Evolutionary conservation across 2,329 filamentous ascomycete genomes (phyloP).

Genomic region (Paracoccidioides lutzii): DNA sequence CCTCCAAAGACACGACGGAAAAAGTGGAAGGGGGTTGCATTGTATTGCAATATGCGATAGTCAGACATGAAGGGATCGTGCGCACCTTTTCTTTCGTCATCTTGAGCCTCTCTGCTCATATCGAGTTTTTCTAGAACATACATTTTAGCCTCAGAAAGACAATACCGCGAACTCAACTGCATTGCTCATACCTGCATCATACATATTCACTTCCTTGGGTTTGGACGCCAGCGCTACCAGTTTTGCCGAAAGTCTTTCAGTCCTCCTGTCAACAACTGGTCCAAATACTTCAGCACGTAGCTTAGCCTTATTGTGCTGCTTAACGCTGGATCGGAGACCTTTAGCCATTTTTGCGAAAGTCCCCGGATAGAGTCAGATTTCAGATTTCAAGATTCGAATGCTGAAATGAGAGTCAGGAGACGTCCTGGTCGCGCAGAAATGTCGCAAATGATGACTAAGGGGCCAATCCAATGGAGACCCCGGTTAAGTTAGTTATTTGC

Average conservation of each 20-base stretch:
- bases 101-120: conserved; percentile 11
- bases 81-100: conserved; percentile 5
- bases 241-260: conserved; percentile 73
- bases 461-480: too few species aligned
- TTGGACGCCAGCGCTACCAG: conserved; percentile 67
- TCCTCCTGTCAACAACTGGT: conserved; percentile 65
- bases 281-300: conserved; percentile 74
- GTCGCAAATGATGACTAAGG: too few species aligned
- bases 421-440: neutral
- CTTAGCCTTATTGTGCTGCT: conserved; percentile 70
- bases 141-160: conserved; percentile 1
- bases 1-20: neutral
- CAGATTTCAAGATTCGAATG: neutral
- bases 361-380: neutral
- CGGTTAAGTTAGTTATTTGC: too few species aligned
- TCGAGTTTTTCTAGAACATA: conserved; percentile 10
- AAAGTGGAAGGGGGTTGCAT: neutral
- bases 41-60: neutral
- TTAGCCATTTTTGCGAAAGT: conserved; percentile 59
- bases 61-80: neutral
- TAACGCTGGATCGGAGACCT: conserved; percentile 62
- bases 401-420: neutral
- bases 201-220: conserved; percentile 41
- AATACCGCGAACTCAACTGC: neutral
- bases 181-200: conserved; percentile 14